Base-by-base conservation (phyloP, 768 basidiomycete genomes). In the Boletus rubescentipes region DNA sequence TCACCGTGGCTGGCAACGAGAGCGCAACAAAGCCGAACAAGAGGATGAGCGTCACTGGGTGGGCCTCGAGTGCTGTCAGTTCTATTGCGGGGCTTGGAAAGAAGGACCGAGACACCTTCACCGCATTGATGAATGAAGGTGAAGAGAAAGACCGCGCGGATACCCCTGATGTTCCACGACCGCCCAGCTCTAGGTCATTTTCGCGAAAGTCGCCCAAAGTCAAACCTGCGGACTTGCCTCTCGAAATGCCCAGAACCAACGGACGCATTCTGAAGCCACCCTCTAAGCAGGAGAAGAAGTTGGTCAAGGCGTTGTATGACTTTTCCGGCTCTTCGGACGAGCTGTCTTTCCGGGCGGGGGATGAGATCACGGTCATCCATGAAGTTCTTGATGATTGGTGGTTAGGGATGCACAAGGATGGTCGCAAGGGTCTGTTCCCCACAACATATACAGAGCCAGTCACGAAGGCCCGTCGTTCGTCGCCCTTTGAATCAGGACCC, bases 331-430 rank as follows among this genome's bases (percentile, higher is more conserved):
- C 85, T 2, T 73, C 81, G 2, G 93, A 94, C 60, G 93, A 96
- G 68, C 75, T 97, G 35, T 79, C 79, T 39, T 87, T 96, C 73
- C 79, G 74, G 53, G 73, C 77, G 5, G 93, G 92, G 1, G 86
- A 87, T 37, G 83, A 91, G 60, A 87, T 97, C 52, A 69, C 78
- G 14, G 85, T 94, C 29, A 61, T 91, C 29, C 85, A 84, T 32
- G 91, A 95, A 67, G 89, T 93, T 1, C 75, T 92, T 32, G 89
- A 91, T 57, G 92, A 84, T 55, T 95, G 93, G 93, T 95, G 91
- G 89, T 81, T 93, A 75, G 93, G 93, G 8, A 84, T 89, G 65
- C 67, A 83, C 32, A 60, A 55, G 40, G 72, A 79, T 51, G 91
- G 89, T 2, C 77, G 76, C 57, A 83, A 79, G 47, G 93, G 93